Percentiles rank a stretch among this genome's conserved stretches.
Evolutionary conservation across 306 rosid genomes (phyloP).

Genomic region (Boehmeria nivea): DNA sequence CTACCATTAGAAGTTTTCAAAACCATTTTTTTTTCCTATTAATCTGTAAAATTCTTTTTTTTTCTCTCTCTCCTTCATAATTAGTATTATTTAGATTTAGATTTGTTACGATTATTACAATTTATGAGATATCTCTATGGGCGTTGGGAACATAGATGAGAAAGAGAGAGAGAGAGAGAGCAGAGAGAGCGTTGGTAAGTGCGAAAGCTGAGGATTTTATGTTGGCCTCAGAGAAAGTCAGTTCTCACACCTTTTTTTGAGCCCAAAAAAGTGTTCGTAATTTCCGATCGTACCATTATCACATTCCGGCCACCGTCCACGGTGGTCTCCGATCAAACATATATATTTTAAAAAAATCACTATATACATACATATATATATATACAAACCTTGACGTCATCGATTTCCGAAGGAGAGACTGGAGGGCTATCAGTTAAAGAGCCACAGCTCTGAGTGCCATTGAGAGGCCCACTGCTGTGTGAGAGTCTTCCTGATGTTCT

Average conservation of each 20-base stretch:
- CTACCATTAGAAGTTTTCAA: no score
- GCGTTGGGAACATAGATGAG: no score
- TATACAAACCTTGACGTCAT: constrained; percentile 64
- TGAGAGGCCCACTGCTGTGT: constrained; percentile 95
- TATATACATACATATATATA: no score
- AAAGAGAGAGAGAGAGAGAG: no score
- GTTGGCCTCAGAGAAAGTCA: constrained; percentile 23
- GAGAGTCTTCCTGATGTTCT: constrained; percentile 89
- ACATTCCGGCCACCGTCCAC: constrained; percentile 30
- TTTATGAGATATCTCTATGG: no score
- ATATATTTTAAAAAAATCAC: not conserved
- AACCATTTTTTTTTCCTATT: no score
- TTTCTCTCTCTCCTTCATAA: no score
- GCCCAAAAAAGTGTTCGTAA: constrained; percentile 9
- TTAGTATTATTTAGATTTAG: no score
- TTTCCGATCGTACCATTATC: constrained; percentile 1
- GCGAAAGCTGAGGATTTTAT: constrained; percentile 60
- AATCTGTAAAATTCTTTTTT: no score
- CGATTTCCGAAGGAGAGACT: constrained; percentile 79
- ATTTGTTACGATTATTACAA: no score
- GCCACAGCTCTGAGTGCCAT: constrained; percentile 67
- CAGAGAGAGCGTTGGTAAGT: constrained; percentile 46
- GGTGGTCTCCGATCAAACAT: constrained; percentile 7
- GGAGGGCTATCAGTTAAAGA: constrained; percentile 87
- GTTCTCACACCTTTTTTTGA: constrained; percentile 23